A percentile compares a stretch with the other conserved stretches of the same genome.
Evolutionary conservation across 495 filamentous ascomycete genomes (phyloP).

Genomic region (Bacidia rubella): DNA sequence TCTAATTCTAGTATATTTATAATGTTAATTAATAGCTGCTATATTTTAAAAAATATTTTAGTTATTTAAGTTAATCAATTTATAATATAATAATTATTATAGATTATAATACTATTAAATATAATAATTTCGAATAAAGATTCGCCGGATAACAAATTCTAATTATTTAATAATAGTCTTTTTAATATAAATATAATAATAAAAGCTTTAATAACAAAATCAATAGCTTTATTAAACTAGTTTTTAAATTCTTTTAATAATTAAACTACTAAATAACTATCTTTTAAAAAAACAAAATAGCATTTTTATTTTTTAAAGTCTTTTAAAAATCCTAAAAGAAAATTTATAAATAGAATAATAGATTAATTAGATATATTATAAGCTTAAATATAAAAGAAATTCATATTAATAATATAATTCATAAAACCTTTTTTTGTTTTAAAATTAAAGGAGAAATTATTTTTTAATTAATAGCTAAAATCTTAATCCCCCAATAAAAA

Average conservation of each 20-base stretch:
- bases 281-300: not conserved
- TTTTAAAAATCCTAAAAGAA: not conserved
- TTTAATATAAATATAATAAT: too few species aligned
- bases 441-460: too few species aligned
- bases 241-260: not conserved
- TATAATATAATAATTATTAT: not conserved
- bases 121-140: not conserved
- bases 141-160: too few species aligned
- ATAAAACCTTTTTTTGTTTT: too few species aligned
- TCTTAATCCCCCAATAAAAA: too few species aligned
- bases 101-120: slow-evolving; percentile 1
- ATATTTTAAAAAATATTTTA: not conserved
- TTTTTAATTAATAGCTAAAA: too few species aligned
- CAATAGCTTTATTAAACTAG: not conserved
- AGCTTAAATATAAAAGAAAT: not conserved
- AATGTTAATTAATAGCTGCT: not conserved
- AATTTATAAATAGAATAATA: not conserved
- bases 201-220: too few species aligned
- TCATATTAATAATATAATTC: not conserved
- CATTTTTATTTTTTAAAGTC: not conserved
- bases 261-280: not conserved
- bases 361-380: not conserved
- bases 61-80: not conserved
- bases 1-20: not conserved
- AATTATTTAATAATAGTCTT: too few species aligned